Conservation (phyloP, 371 early-diverging fungal genomes). For the Zychaea mexicana region DNA sequence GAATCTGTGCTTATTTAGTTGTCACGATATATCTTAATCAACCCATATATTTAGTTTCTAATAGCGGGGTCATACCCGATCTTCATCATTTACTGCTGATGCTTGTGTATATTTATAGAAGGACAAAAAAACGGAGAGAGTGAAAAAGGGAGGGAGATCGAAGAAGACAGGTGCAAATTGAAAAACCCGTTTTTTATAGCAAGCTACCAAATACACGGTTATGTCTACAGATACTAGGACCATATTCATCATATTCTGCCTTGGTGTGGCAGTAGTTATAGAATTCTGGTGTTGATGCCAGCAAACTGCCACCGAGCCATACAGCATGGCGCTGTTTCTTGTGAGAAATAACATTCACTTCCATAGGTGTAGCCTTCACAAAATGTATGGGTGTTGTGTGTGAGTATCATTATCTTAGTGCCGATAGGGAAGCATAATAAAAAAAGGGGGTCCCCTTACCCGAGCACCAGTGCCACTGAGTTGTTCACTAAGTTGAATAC, state of each 20-base stretch:
- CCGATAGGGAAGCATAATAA: neutral
- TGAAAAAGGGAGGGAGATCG: neutral
- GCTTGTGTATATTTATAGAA: conserved; percentile 1
- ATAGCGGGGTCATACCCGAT: no score
- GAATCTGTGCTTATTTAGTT: no score
- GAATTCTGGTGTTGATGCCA: conserved; percentile 92
- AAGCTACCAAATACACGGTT: conserved; percentile 87
- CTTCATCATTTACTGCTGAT: no score
- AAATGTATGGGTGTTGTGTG: neutral
- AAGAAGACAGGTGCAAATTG: neutral
- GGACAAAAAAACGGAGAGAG: conserved; percentile 4
- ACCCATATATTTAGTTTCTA: no score
- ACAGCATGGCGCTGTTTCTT: conserved; percentile 98
- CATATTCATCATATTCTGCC: conserved; percentile 98
- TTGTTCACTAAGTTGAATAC: conserved; percentile 74
- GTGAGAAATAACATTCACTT: conserved; percentile 96
- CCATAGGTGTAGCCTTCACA: conserved; percentile 76
- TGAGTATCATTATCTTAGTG: neutral
- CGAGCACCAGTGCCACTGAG: conserved; percentile 71
- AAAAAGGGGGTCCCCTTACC: conserved; percentile 28
- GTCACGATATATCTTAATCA: no score
- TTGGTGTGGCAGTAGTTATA: conserved; percentile 94
- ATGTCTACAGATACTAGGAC: conserved; percentile 94
- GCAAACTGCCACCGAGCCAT: conserved; percentile 96
- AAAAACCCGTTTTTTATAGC: conserved; percentile 26